phyloP scores from a whole-genome alignment of 768 basidiomycete species.

The Phaffia australis region DNA sequence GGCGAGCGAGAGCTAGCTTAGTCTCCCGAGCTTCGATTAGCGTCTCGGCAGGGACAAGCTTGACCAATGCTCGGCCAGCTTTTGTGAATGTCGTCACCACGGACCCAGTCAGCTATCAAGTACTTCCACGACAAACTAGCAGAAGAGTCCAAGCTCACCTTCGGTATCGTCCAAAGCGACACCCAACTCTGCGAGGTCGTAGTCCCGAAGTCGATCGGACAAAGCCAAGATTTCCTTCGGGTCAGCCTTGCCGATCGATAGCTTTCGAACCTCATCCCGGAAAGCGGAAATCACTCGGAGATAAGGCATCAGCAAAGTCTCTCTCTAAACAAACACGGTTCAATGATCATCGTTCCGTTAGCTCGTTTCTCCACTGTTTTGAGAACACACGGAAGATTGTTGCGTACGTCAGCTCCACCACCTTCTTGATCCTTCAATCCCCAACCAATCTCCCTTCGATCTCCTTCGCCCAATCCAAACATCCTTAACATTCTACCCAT shows the following conservation, averaged over 20 bases:
- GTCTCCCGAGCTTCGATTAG: conserved; percentile 78
- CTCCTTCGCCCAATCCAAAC: conserved; percentile 46
- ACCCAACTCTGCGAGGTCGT: conserved; percentile 82
- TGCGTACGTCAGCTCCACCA: conserved; percentile 40
- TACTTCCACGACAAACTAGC: not conserved
- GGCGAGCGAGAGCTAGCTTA: conserved; percentile 62
- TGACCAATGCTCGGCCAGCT: conserved; percentile 94
- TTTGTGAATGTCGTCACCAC: not conserved
- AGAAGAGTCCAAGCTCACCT: conserved; percentile 44
- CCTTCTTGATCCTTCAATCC: conserved; percentile 47
- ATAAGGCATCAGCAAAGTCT: conserved; percentile 80
- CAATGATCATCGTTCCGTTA: conserved; percentile 1
- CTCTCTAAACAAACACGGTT: conserved; percentile 47
- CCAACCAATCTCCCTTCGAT: conserved; percentile 74
- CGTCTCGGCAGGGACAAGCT: conserved; percentile 71
- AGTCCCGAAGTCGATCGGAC: conserved; percentile 80
- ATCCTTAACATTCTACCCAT: conserved; percentile 45
- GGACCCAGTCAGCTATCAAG: conserved; percentile 12
- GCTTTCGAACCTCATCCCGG: conserved; percentile 72
- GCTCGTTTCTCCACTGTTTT: not conserved
- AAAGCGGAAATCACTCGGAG: conserved; percentile 73
- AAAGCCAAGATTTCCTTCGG: conserved; percentile 71
- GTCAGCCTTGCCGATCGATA: conserved; percentile 59
- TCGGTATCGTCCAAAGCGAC: conserved; percentile 95
- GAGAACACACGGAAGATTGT: conserved; percentile 4